phyloP scores from a whole-genome alignment of 2,329 filamentous ascomycete species.

The Cryphonectria naterciae region DNA sequence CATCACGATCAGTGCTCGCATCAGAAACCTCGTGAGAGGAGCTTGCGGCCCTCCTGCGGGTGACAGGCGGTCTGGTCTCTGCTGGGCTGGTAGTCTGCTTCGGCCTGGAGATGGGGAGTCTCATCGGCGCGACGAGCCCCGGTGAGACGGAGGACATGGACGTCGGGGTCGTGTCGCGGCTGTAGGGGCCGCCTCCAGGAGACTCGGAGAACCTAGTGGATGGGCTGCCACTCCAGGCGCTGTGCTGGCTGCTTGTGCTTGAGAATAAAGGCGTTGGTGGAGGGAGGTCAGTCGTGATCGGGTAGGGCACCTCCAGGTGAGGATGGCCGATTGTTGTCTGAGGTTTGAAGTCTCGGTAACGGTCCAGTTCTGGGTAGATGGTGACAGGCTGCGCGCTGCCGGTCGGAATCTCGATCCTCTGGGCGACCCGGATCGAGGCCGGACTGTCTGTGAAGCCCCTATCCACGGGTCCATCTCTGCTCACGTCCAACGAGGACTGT shows the following conservation, averaged over 20 bases:
- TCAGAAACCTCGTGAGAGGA: constrained; percentile 55
- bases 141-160: constrained; percentile 79
- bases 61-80: constrained; percentile 61
- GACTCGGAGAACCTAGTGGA: constrained; percentile 78
- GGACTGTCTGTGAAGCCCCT: constrained; percentile 49
- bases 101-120: constrained; percentile 49
- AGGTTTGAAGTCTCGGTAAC: constrained; percentile 56
- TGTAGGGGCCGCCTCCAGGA: constrained; percentile 70
- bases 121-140: constrained; percentile 56
- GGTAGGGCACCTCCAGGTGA: constrained; percentile 55
- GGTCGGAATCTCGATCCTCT: constrained; percentile 46
- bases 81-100: constrained; percentile 62
- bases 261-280: constrained; percentile 69
- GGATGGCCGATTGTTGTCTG: constrained; percentile 41
- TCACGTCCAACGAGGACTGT: constrained; percentile 42
- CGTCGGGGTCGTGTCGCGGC: constrained; percentile 77
- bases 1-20: constrained; percentile 54
- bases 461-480: constrained; percentile 44
- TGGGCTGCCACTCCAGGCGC: constrained; percentile 69
- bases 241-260: constrained; percentile 58
- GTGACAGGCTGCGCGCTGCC: constrained; percentile 46
- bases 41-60: constrained; percentile 60
- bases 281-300: constrained; percentile 66
- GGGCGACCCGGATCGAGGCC: constrained; percentile 47
- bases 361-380: constrained; percentile 64